Base-by-base conservation (phyloP, 2,329 filamentous ascomycete genomes). In the Ophiocordyceps camponoti-saundersi region DNA sequence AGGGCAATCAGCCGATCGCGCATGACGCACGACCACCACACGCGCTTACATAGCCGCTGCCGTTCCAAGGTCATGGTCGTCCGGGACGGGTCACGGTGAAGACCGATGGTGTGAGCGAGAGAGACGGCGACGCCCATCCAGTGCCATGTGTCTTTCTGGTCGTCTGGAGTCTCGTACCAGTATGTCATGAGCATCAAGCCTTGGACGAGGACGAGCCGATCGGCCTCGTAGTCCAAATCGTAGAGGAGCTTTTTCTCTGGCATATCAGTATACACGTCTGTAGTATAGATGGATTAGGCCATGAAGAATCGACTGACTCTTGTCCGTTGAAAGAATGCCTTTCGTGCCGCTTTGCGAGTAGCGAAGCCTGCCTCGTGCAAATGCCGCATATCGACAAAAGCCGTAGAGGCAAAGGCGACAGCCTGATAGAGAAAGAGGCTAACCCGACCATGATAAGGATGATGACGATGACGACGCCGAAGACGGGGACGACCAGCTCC, bases 21-120 rank as follows among this genome's bases (percentile, higher is more conserved):
- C 79, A 95, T 95, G 59, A 94, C 95, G 52, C 86, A 93, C 30
- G 85, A 94, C 90, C 90, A 96, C 90, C 90, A 96, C 54, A 95
- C 92, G 46, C 89, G 76, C 66, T 94, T 95, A 85, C 89, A 94
- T 45, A 95, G 68, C 57, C 80, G 85, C 59, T 88, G 84, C 57
- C 85, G 82, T 46, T 77, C 72, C 3, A 68, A 64, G 39, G 83
- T 75, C 75, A 95, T 86, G 54, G 77, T 80, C 10, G 85, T 87
- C 48, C 80, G 82, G 20, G 66, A 69, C 2, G 88, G 87, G 56
- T 95, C 85, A 51, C 89, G 83, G 63, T 96, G 88, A 18, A 95
- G 72, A 6, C 90, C 89, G 52, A 95, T 95, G 13, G 89, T 95
- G 62, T 95, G 87, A 46, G 88, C 89, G 44, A 95, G 70, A 13